A percentile compares a stretch with the other conserved stretches of the same genome.
These are phyloP conservation scores for Colletotrichum sp. DNA, from an alignment of 2,329 filamentous ascomycete genomes.

Conservation along the genomic window DNA sequence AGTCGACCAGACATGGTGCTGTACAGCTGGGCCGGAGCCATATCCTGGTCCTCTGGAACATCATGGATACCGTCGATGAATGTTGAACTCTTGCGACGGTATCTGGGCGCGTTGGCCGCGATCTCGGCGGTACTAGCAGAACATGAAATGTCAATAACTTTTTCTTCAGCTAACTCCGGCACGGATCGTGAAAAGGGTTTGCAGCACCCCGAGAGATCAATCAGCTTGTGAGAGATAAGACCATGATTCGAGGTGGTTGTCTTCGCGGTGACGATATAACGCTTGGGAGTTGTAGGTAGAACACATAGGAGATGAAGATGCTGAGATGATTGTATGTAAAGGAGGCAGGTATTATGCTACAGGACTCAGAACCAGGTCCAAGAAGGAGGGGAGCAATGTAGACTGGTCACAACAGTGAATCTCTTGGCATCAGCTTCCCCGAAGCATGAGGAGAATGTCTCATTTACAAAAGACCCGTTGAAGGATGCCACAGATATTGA, in stretches of 20 bases:
- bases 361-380: not conserved
- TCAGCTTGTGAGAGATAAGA: not conserved
- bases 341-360: not conserved
- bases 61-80: conserved; percentile 98
- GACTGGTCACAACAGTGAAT: not conserved
- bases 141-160: conserved; percentile 29
- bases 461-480: not conserved
- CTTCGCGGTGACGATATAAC: not conserved
- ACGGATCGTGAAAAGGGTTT: not conserved
- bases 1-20: conserved; percentile 96
- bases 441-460: not conserved
- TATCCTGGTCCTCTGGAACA: conserved; percentile 77
- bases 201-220: not conserved
- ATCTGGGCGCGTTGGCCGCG: conserved; percentile 87
- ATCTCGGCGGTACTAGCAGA: conserved; percentile 81
- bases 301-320: not conserved
- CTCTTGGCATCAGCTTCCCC: not conserved
- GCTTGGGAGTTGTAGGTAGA: not conserved
- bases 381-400: not conserved
- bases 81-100: conserved; percentile 91
- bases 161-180: conserved; percentile 22
- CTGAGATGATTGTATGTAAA: not conserved
- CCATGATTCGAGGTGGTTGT: not conserved
- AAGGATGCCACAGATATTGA: not conserved
- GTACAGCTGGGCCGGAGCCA: conserved; percentile 96